A percentile compares a stretch with the other conserved stretches of the same genome.
phyloP scores from a whole-genome alignment of 78 protist genomes.

The Dictyostelium capitatum region DNA sequence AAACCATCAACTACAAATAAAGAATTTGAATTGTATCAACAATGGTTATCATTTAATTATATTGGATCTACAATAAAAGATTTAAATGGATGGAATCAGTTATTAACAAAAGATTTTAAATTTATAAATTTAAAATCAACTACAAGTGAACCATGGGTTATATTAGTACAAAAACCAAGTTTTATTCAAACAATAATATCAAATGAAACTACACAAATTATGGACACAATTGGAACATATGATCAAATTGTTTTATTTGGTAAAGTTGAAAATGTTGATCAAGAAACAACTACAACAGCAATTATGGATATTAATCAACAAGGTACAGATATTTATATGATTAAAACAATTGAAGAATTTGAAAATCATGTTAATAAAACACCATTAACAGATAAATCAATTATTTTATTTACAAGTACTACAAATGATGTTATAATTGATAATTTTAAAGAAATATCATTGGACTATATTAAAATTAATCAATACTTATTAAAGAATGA shows the following conservation, averaged over 20 bases:
- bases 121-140: neutral
- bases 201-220: too few relatives aligned
- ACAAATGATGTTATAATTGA: neutral
- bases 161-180: neutral
- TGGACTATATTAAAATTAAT: neutral
- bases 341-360: neutral
- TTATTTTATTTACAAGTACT: neutral
- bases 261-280: neutral
- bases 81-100: neutral
- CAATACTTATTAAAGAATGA: neutral
- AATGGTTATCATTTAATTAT: conserved; percentile 31
- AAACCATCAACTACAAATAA: neutral
- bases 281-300: neutral
- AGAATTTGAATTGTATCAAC: conserved; percentile 32
- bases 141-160: neutral
- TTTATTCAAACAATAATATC: neutral
- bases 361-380: neutral
- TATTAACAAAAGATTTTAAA: neutral
- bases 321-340: neutral
- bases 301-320: neutral
- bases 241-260: neutral
- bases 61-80: neutral
- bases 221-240: too few relatives aligned
- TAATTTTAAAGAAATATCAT: neutral
- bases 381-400: neutral